phyloP scores from a whole-genome alignment of 768 basidiomycete species.

The Xerocomellus amylosporus region DNA sequence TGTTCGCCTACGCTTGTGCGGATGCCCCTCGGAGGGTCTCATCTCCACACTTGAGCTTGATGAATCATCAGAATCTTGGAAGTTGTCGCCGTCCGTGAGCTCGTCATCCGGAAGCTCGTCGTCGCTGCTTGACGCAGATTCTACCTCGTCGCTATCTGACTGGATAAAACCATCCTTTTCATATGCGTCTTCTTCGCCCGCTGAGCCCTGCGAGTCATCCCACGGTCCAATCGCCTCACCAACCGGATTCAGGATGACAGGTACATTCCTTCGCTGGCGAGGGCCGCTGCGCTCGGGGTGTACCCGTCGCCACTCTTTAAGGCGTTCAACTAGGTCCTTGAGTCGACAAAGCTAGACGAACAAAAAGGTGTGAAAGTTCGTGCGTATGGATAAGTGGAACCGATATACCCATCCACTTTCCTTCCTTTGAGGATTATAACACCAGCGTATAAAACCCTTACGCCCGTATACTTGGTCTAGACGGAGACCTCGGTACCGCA shows the following conservation, averaged over 20 bases:
- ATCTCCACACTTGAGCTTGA: background rate
- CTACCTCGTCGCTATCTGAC: background rate
- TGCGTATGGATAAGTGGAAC: background rate
- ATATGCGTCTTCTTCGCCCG: slow-evolving; percentile 12
- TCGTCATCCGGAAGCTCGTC: background rate
- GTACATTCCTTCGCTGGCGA: background rate
- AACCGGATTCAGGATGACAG: slow-evolving; percentile 8
- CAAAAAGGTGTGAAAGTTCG: background rate
- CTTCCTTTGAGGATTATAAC: background rate
- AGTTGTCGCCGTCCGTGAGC: too few species aligned
- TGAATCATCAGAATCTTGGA: background rate
- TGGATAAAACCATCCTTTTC: slow-evolving; percentile 7
- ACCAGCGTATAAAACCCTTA: slow-evolving; percentile 12
- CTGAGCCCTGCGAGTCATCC: slow-evolving; percentile 11
- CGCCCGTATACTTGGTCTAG: slow-evolving; percentile 14
- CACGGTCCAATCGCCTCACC: slow-evolving; percentile 15
- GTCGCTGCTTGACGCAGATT: background rate
- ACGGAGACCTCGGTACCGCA: slow-evolving; percentile 13
- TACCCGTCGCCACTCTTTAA: slow-evolving; percentile 4
- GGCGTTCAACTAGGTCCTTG: slow-evolving; percentile 9
- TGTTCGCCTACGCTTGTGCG: background rate
- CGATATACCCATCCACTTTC: slow-evolving; percentile 5
- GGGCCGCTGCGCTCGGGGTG: slow-evolving; percentile 11
- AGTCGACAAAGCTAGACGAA: slow-evolving; percentile 5
- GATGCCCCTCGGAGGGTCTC: background rate